Base-by-base conservation (phyloP, 108 stramenopile genomes). In the Stephanodiscus triporus region DNA sequence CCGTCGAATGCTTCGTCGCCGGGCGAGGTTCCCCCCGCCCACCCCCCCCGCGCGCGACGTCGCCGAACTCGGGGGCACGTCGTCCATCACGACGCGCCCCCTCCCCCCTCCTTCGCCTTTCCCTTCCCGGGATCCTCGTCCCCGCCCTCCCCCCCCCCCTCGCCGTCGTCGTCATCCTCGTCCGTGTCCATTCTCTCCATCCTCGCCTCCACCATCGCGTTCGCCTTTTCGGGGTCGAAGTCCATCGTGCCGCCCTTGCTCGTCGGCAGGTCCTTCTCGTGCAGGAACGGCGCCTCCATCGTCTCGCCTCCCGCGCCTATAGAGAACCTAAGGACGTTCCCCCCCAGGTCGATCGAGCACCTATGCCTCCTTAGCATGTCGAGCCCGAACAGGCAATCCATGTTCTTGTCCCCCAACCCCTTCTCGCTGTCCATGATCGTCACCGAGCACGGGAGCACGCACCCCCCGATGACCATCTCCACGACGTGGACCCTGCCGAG, bases 351-450 rank as follows among this genome's bases (percentile, higher is more conserved):
- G 65, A 99, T 97, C 48, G 47, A 66, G 78, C 96, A 96, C 16
- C 88, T 88, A 84, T 97, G 96, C 17, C 97, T 85, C 72, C 90
- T 95, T 45, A 98, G 81, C 96, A 97, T 97, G 84, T 99, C 98
- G 58, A 99, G 83, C 29, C 98, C 98, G 30, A 98, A 87, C 26
- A 99, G 72, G 59, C 98, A 92, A 57, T 98, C 97, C 85, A 99
- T 96, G 73, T 97, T 95, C 57, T 91, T 88, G 30, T 89, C 85
- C 2, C 82, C 82, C 50, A 74, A 66, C 6, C 84, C 86, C 9
- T 11, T 13, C 71, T 86, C 80, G 77, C 85, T 80, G 74, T 97
- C 95, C 87, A 97, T 88, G 81, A 74, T 96, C 89, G 69, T 87
- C 68, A 63, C 68, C 19, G 49, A 84, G 81, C 51, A 87, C 24